Base-by-base conservation (phyloP, 805 yeast genomes). In the Kazachstania kunashirensis region DNA sequence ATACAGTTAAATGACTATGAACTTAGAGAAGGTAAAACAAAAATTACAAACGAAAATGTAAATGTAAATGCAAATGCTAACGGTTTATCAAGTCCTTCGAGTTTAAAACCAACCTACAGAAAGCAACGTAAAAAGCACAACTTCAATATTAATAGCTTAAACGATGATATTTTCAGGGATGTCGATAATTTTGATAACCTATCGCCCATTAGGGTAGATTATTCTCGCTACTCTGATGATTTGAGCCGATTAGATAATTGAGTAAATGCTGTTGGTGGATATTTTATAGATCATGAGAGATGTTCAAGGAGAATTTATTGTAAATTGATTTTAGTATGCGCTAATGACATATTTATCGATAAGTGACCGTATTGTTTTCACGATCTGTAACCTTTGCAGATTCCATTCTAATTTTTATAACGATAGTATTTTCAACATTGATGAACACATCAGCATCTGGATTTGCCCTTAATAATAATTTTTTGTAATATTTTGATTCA, bases 311-410 rank as follows among this genome's bases (percentile, higher is more conserved):
- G n/a, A n/a, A n/a, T n/a, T n/a, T n/a, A n/a, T n/a, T n/a, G n/a
- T n/a, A n/a, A n/a, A n/a, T n/a, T n/a, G n/a, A n/a, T n/a, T n/a
- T n/a, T n/a, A n/a, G n/a, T n/a, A n/a, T n/a, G n/a, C n/a, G n/a
- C n/a, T n/a, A n/a, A n/a, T n/a, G n/a, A 19, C 23, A 12, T 23
- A 29, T 18, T 11, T 19, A 7, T 30, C 48, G 45, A 37, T 56
- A 59, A 14, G 48, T 46, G 28, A 49, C 41, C 13, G 59, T 55
- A 47, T 80, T 77, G 57, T 81, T 76, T 29, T 80, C 73, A 5
- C 75, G 68, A 50, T 86, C 96, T 12, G 89, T 82, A 20, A 85
- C 81, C 49, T 79, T 79, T 17, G 84, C 84, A 21, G 70, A 68
- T 26, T 66, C 66, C 33, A 86, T 66, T 49, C 69, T 67, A 26